Conservation (phyloP, 2,329 filamentous ascomycete genomes). For the Metarhizium rileyi region DNA sequence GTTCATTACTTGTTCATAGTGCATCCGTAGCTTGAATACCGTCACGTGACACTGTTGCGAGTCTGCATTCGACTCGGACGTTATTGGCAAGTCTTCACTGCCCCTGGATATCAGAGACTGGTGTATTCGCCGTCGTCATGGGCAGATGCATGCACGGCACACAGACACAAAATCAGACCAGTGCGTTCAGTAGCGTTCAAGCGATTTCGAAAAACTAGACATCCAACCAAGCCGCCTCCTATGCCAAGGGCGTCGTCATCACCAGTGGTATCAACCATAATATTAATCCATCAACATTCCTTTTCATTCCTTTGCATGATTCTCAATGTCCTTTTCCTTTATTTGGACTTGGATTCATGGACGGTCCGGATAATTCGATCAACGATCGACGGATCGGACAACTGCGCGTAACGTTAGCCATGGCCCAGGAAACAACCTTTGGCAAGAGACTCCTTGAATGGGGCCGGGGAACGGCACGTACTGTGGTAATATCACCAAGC, state of each 20-base stretch:
- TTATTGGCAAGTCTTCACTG: too few relatives aligned
- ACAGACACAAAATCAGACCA: background rate
- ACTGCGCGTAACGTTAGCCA: conserved; percentile 33
- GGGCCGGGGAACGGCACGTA: conserved; percentile 36
- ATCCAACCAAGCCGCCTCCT: background rate
- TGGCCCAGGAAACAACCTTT: background rate
- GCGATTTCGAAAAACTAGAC: background rate
- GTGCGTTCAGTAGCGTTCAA: background rate
- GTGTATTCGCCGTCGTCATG: too few relatives aligned
- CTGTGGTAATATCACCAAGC: conserved; percentile 84
- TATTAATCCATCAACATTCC: background rate
- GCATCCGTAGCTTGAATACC: too few relatives aligned
- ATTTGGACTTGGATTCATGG: conserved; percentile 50
- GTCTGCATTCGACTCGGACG: too few relatives aligned
- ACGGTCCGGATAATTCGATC: conserved; percentile 81
- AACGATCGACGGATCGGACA: conserved; percentile 84
- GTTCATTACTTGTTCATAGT: too few relatives aligned
- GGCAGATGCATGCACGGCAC: background rate
- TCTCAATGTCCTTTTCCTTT: conserved; percentile 11
- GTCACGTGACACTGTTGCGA: too few relatives aligned
- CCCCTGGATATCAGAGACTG: too few relatives aligned
- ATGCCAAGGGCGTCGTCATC: background rate
- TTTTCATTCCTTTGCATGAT: background rate
- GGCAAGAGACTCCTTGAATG: background rate
- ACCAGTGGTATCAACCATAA: conserved; percentile 1